Evolutionary conservation across 768 basidiomycete genomes (phyloP).

Genomic region (Hygrocybe coccinea): DNA sequence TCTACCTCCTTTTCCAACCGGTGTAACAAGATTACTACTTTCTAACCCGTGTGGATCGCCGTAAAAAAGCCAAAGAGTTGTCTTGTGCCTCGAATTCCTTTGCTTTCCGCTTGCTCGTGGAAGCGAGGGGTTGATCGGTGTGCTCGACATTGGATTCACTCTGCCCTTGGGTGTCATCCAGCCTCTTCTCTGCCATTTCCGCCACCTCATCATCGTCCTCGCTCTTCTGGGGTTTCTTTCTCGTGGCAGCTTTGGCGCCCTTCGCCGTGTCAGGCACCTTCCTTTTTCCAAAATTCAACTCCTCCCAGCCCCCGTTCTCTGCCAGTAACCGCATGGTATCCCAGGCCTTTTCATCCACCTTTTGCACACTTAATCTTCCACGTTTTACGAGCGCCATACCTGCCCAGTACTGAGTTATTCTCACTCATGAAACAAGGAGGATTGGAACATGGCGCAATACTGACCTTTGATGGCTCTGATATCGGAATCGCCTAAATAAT

Average conservation of each 20-base stretch:
- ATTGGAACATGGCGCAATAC: too few species aligned
- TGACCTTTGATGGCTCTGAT: conserved; percentile 60
- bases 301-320: conserved; percentile 75
- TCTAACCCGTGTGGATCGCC: conserved; percentile 3
- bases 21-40: not conserved
- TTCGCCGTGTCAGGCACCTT: conserved; percentile 1
- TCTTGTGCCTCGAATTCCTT: conserved; percentile 8
- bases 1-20: too few species aligned
- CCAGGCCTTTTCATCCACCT: conserved; percentile 65
- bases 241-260: conserved; percentile 12
- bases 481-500: conserved; percentile 62
- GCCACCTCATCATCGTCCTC: not conserved
- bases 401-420: conserved; percentile 21
- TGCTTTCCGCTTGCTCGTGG: conserved; percentile 7
- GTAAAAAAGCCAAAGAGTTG: not conserved
- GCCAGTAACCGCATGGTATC: conserved; percentile 56
- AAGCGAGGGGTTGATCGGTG: not conserved
- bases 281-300: conserved; percentile 29
- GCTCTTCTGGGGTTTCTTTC: conserved; percentile 2
- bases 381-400: conserved; percentile 77
- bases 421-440: not conserved
- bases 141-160: not conserved
- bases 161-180: conserved; percentile 7
- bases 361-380: conserved; percentile 85
- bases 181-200: conserved; percentile 11